Conservation (phyloP, 2,329 filamentous ascomycete genomes). For the Aspergillus quadrilineatus region DNA sequence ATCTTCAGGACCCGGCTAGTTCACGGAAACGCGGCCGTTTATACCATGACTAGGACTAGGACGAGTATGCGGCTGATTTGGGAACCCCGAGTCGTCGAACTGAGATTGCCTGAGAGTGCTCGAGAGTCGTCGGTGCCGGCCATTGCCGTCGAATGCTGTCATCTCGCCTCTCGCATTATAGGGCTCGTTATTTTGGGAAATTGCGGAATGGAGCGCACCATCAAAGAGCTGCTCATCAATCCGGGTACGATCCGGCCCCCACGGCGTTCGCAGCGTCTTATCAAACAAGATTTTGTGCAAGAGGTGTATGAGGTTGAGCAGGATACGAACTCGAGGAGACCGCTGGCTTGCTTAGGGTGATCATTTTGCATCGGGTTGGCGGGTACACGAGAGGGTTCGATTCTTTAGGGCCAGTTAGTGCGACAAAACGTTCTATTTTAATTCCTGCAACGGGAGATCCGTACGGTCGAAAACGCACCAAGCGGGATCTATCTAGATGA, state of each 20-base stretch:
- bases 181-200: slow-evolving; percentile 11
- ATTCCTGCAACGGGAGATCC: slow-evolving; percentile 8
- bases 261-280: slow-evolving; percentile 2
- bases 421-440: slow-evolving; percentile 10
- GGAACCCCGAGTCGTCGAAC: background rate
- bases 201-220: background rate
- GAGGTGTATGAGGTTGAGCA: background rate
- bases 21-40: background rate
- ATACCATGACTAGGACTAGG: background rate
- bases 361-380: slow-evolving; percentile 1
- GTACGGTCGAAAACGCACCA: slow-evolving; percentile 1
- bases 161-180: background rate
- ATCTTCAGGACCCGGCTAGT: background rate
- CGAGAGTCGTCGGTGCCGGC: background rate
- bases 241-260: slow-evolving; percentile 6
- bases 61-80: background rate
- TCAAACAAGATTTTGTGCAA: slow-evolving; percentile 1
- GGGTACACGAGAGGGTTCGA: slow-evolving; percentile 7
- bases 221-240: background rate
- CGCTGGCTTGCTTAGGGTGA: background rate
- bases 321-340: slow-evolving; percentile 7
- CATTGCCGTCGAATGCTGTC: slow-evolving; percentile 1
- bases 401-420: slow-evolving; percentile 5
- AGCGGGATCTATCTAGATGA: slow-evolving; percentile 5
- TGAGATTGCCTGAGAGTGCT: background rate